Conservation (phyloP, 2,329 filamentous ascomycete species). For the Cryphonectria radicalis region DNA sequence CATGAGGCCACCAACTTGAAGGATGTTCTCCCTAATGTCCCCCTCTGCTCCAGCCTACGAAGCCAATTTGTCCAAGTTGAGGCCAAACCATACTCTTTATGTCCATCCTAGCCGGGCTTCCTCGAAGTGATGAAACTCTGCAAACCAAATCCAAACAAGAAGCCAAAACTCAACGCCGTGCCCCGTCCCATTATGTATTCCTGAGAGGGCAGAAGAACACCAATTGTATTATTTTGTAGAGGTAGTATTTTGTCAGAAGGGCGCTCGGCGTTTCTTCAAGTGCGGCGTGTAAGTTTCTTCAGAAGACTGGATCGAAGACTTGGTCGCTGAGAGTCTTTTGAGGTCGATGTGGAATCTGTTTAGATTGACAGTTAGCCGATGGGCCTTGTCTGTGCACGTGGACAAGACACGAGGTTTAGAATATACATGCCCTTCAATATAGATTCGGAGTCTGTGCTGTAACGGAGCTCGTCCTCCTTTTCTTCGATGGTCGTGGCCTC, state of each 20-base stretch:
- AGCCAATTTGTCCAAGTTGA: not conserved
- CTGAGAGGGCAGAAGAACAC: not conserved
- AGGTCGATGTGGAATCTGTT: not conserved
- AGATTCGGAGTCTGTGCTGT: constrained; percentile 23
- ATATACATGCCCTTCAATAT: constrained; percentile 16
- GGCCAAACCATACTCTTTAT: not conserved
- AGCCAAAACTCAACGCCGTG: not conserved
- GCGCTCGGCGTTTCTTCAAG: not conserved
- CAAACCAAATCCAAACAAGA: not conserved
- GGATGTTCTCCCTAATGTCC: not conserved
- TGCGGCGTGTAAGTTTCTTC: constrained; percentile 13
- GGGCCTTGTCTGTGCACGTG: not conserved
- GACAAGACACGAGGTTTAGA: not conserved
- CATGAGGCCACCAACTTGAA: not conserved
- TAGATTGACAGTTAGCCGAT: not conserved
- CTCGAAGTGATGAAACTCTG: not conserved
- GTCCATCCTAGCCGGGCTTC: not conserved
- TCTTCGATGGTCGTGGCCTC: not conserved
- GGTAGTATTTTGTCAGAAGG: not conserved
- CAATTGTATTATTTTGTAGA: not conserved
- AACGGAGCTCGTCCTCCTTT: constrained; percentile 8
- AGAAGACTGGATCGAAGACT: not conserved
- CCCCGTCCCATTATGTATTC: not conserved
- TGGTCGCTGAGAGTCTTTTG: not conserved
- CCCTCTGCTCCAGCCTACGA: not conserved